Evolutionary conservation across 164 flowering plant genomes (phyloP), one percentile per base, ranked within the genome.

Genomic region (Tetracentron sinense): DNA sequence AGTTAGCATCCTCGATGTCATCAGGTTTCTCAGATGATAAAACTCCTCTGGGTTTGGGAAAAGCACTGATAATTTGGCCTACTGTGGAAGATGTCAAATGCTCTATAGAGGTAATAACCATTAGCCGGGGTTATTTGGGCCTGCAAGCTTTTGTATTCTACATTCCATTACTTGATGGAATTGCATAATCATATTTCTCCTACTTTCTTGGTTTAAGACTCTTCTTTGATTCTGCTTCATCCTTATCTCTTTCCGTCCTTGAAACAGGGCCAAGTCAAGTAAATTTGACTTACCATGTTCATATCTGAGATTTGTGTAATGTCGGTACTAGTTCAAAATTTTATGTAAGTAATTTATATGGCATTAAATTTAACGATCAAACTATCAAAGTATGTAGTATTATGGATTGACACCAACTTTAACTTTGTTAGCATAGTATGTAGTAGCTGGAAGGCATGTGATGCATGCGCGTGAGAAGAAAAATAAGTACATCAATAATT

Each of bases 21-120:
- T 78, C 96, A 0, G 99, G 99, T 25, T 42, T 72, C 23, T 70
- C 85, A 4, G 89, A 85, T 29, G 92, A 88, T 74, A 83, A 82
- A 77, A 75, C 61, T 16, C 91, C 97, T 66, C 81, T 95, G 60
- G 99, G 99, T 35, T 69, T 74, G 44, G 97, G 98, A 31, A 82
- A 88, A 49, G 85, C 92, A 52, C 76, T 66, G 49, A 90, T 95
- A 60, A 70, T 95, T 56, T 92, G 99, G 99, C 99, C 99, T 21
- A 78, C 91, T 31, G 97, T 95, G 58, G 99, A 95, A 77, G 97
- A 95, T 81, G 97, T 95, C 70, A 77, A 96, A 74, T 84, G 92
- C 82, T 95, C 99, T 35, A 71, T 95, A 63, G 99, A 95, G 99
- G 99, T 95, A 85, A 62, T 66, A 48, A n/a, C 64, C 30, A 38